These are phyloP conservation scores for Blumeria hordei DNA, from an alignment of 2,329 filamentous ascomycete species.

Conservation along the genomic window DNA sequence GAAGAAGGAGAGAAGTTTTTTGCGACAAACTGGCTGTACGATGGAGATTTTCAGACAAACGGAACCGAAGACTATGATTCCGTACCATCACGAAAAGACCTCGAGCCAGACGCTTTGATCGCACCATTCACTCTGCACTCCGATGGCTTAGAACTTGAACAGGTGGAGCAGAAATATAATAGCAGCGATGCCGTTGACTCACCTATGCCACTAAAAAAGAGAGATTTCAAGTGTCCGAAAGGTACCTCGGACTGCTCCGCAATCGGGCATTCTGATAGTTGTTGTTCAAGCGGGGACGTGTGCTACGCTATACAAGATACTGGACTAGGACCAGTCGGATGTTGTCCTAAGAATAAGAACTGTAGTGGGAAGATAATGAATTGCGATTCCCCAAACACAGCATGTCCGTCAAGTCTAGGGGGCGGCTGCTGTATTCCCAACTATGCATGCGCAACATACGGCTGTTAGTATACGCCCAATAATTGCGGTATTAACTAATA, in stretches of 20 bases:
- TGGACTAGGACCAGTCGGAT: constrained; percentile 44
- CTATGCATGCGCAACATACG: constrained; percentile 42
- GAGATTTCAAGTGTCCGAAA: constrained; percentile 39
- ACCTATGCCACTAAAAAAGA: constrained; percentile 25
- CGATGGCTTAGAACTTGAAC: constrained; percentile 3
- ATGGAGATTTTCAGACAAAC: constrained; percentile 3
- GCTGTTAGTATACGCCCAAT: constrained; percentile 26
- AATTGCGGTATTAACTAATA: constrained; percentile 1
- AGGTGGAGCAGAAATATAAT: not conserved
- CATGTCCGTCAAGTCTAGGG: constrained; percentile 38
- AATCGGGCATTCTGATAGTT: constrained; percentile 45
- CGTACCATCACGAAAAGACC: too few species aligned
- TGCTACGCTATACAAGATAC: constrained; percentile 41
- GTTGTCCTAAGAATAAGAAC: constrained; percentile 39
- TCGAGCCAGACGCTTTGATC: too few species aligned
- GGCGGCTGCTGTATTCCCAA: constrained; percentile 57
- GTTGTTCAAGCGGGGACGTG: constrained; percentile 39
- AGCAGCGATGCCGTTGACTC: constrained; percentile 14
- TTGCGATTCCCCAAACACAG: constrained; percentile 37
- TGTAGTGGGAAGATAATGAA: constrained; percentile 37
- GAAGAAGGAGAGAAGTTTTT: constrained; percentile 54
- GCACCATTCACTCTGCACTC: constrained; percentile 26
- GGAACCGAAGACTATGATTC: too few species aligned
- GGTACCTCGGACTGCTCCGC: constrained; percentile 39
- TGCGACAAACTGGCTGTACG: constrained; percentile 31